Base-by-base conservation (phyloP, 202 grass and related monocot species). In the Elaeis oleifera region DNA sequence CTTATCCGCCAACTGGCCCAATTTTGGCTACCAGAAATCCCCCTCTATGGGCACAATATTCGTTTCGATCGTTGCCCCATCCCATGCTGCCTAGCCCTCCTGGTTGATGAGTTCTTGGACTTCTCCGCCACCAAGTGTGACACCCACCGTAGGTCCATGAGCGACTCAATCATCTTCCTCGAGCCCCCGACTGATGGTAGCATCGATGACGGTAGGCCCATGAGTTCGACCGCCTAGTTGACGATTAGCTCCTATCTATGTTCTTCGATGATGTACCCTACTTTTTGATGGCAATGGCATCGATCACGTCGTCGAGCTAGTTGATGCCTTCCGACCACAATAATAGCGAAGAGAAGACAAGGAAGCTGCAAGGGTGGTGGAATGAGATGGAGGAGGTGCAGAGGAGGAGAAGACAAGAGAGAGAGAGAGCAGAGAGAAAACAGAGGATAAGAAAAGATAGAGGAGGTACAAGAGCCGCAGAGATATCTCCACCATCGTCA, bases 221-320 rank as follows among this genome's bases (percentile, higher is more conserved):
- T 23, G 89, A 83, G 44, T 92, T 92, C 68, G 94, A 99, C 72
- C 69, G 88, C 28, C 77, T 92, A 19, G 88, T 91, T 22, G 92
- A 96, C 54, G 84, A 96, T 50, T 87, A 96, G 79, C 84, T 97
- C 88, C 83, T 97, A 82, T 92, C 84, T 77, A 97, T 97, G 88
- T 97, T 97, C 83, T 87, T 82, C 21, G 88, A 99, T 62, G 82
- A 82, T 17, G 79, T 87, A 58, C 68, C 59, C 26, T 27, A 14
- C 18, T 56, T 28, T 17, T 27, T 51, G 17, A 8, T 23, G 7
- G 24, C 16, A 2, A 9, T 25, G 1, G 65, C 16, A 3, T 18
- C 18, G 27, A 18, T 2, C 4, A 3, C 21, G 22, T 59, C 57
- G 13, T 59, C 57, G 3, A 59, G 5, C 15, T 24, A 15, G 14